A percentile compares a stretch with the other conserved stretches of the same genome.
These are phyloP conservation scores for Calycina marina DNA, from an alignment of 2,329 filamentous ascomycete species.

Conservation along the genomic window DNA sequence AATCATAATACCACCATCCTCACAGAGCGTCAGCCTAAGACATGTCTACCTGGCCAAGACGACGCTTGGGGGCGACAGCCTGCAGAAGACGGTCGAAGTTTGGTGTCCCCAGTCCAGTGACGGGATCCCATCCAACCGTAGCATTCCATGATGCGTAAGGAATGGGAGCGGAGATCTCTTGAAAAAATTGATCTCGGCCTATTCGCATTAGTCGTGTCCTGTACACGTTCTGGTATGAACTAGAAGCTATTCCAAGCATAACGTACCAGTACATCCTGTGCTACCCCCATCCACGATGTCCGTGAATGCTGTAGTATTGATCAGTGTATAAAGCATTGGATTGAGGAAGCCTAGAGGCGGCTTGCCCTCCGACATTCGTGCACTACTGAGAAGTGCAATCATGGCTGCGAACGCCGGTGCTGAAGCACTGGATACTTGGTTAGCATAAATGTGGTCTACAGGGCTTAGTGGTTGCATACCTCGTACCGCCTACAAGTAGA, in stretches of 20 bases:
- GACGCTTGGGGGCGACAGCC: no score
- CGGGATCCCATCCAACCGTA: conserved; percentile 4
- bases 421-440: conserved; percentile 28
- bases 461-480: conserved; percentile 12
- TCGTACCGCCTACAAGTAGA: conserved; percentile 7
- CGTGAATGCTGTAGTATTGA: conserved; percentile 24
- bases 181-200: no score
- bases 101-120: conserved; percentile 25
- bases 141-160: not conserved
- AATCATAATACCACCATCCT: no score
- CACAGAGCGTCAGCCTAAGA: no score
- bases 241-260: no score
- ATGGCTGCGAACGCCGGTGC: conserved; percentile 42
- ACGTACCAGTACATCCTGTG: conserved; percentile 23
- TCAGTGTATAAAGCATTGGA: conserved; percentile 28
- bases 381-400: conserved; percentile 48
- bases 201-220: no score
- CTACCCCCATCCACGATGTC: conserved; percentile 27
- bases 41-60: no score
- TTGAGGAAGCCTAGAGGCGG: conserved; percentile 29
- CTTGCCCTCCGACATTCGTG: conserved; percentile 36
- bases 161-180: not conserved
- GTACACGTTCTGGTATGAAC: no score
- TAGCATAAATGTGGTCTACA: conserved; percentile 24
- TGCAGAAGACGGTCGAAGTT: conserved; percentile 11